Evolutionary conservation across 2,329 filamentous ascomycete species (phyloP), one percentile per base, ranked within the genome.

Genomic region (Penicillium freii): DNA sequence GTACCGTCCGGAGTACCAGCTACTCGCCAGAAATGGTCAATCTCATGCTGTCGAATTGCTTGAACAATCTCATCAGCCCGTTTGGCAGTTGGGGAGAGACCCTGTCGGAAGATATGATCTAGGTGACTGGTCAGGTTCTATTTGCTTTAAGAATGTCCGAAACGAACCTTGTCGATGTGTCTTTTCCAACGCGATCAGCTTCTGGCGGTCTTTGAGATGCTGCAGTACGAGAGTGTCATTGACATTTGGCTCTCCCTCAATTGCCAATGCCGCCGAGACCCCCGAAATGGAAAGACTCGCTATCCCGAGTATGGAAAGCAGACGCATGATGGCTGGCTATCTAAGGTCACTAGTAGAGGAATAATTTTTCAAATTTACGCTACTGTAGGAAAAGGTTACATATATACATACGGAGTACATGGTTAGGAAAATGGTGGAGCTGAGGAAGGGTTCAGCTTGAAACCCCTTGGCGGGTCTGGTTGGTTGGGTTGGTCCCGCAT

Each of bases 111-210:
- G 21, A 53, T 29, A 43, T 57, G 57, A 60, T 67, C 63, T 66
- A 45, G 49, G 40, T 11, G 42, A 29, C 42, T 27, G 17, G 42
- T 44, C 15, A 44, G 23, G n/a, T 29, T 17, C 15, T 29, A 3
- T 27, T 44, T 11, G 17, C 25, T 44, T n/a, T 3, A n/a, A 27
- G 5, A 44, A 13, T 44, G 25, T 67, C 61, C 19, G 10, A 31
- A 58, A 78, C 81, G 54, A 73, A 88, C 90, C 91, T 70, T 90
- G 91, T 56, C 92, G 85, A 66, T 89, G 83, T 66, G 85, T 87
- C 75, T 90, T 87, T 73, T 97, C 92, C 69, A 94, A 83, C 15
- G 81, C 81, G 56, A 96, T 88, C 56, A 97, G 81, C 23, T 84
- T 85, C 64, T 87, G 82, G 49, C 92, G 84, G 29, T 89, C 89